phyloP scores from a whole-genome alignment of 306 rosid genomes.

The Canavalia ensiformis region DNA sequence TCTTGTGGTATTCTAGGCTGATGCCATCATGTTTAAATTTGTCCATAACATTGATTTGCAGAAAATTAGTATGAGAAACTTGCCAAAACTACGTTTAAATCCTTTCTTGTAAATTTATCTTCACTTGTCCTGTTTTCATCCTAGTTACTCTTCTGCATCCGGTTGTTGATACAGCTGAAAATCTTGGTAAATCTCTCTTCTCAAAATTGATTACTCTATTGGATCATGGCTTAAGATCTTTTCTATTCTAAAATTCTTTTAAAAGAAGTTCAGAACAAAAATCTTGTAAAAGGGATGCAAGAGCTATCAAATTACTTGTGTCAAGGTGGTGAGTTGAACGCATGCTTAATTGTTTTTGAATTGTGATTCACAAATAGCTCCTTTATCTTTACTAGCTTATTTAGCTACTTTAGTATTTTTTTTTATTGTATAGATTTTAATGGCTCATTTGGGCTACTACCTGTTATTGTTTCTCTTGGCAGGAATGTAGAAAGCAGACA shows the following conservation, averaged over 20 bases:
- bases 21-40: background rate
- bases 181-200: too few relatives aligned
- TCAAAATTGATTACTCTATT: too few relatives aligned
- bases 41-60: background rate
- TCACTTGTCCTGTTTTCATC: too few relatives aligned
- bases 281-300: slow-evolving; percentile 29
- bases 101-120: background rate
- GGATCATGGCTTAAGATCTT: background rate
- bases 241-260: background rate
- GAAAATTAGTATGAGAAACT: background rate
- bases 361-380: background rate
- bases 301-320: slow-evolving; percentile 55
- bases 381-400: slow-evolving; percentile 8
- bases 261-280: background rate
- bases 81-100: background rate
- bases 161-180: background rate
- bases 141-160: background rate
- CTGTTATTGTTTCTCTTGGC: background rate
- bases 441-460: slow-evolving; percentile 4
- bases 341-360: background rate
- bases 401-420: background rate
- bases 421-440: background rate
- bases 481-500: background rate
- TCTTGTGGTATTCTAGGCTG: background rate
- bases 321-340: slow-evolving; percentile 9